Percentiles rank a stretch among this genome's conserved stretches.
phyloP scores from a whole-genome alignment of 2,329 filamentous ascomycete genomes.

The Xylariales sp. region DNA sequence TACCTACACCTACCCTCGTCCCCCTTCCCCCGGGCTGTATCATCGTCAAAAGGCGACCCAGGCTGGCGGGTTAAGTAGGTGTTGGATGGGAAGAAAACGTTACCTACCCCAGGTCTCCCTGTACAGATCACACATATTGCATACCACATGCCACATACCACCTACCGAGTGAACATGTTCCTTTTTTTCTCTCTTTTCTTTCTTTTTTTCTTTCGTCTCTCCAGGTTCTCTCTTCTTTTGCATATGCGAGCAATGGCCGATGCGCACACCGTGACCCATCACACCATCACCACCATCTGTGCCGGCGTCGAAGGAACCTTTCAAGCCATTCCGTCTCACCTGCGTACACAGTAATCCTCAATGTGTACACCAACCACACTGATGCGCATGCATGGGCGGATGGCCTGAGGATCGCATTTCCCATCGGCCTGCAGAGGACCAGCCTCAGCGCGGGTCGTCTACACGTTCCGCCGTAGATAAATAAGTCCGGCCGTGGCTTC shows the following conservation, averaged over 20 bases:
- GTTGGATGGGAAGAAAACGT: conserved; percentile 9
- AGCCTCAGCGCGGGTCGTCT: not conserved
- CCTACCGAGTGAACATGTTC: not conserved
- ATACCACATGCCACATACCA: too few relatives aligned
- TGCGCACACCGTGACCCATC: conserved; percentile 3
- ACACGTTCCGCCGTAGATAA: not conserved
- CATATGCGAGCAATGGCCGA: not conserved
- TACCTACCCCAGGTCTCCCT: conserved; percentile 8
- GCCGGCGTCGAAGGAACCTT: not conserved
- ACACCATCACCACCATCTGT: not conserved
- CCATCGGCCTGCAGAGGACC: conserved; percentile 1
- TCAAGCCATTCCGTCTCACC: conserved; percentile 6
- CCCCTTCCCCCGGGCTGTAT: not conserved
- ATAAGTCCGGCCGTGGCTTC: not conserved
- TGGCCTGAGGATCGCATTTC: conserved; percentile 1
- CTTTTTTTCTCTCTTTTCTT: not conserved
- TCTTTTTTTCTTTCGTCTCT: not conserved
- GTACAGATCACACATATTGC: not conserved
- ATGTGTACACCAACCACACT: not conserved
- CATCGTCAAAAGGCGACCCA: conserved; percentile 15
- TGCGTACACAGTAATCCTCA: not conserved
- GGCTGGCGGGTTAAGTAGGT: conserved; percentile 21
- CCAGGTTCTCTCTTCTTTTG: not conserved
- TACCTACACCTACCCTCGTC: not conserved
- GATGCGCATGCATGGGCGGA: not conserved